Evolutionary conservation across 805 yeast species (phyloP).

Genomic region (Candida ipomoeae): DNA sequence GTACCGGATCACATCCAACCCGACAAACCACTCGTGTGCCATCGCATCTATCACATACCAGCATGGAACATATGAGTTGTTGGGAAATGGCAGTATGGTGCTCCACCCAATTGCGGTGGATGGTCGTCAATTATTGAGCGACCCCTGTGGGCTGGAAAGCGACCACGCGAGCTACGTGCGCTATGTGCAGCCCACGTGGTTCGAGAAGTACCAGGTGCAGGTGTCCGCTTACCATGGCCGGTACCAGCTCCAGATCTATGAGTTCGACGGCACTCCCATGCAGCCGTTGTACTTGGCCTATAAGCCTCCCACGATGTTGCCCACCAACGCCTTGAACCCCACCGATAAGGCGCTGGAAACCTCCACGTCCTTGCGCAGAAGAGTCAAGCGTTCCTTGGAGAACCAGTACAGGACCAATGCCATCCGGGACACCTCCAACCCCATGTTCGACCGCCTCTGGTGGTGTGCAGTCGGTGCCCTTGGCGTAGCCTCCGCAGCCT

Average conservation of each 20-base stretch:
- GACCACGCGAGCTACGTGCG: conserved; percentile 57
- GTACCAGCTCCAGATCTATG: conserved; percentile 66
- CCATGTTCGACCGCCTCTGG: conserved; percentile 48
- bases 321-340: conserved; percentile 88
- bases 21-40: conserved; percentile 77
- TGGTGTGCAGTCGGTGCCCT: conserved; percentile 48
- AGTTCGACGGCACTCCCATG: conserved; percentile 72
- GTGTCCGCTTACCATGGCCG: conserved; percentile 84
- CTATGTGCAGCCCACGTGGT: conserved; percentile 64
- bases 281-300: conserved; percentile 91
- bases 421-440: conserved; percentile 36
- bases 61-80: conserved; percentile 75
- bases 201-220: conserved; percentile 51
- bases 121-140: conserved; percentile 85
- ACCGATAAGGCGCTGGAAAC: conserved; percentile 46
- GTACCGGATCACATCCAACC: conserved; percentile 70
- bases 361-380: conserved; percentile 30
- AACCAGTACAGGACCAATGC: conserved; percentile 80
- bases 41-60: conserved; percentile 78
- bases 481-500: conserved; percentile 36
- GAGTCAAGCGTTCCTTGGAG: conserved; percentile 70
- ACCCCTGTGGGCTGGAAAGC: conserved; percentile 61
- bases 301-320: conserved; percentile 94
- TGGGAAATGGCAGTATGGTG: conserved; percentile 60
- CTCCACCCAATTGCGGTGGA: conserved; percentile 78